Evolutionary conservation across 1,139 yeast species (phyloP).

Genomic region (Pichia sp.): DNA sequence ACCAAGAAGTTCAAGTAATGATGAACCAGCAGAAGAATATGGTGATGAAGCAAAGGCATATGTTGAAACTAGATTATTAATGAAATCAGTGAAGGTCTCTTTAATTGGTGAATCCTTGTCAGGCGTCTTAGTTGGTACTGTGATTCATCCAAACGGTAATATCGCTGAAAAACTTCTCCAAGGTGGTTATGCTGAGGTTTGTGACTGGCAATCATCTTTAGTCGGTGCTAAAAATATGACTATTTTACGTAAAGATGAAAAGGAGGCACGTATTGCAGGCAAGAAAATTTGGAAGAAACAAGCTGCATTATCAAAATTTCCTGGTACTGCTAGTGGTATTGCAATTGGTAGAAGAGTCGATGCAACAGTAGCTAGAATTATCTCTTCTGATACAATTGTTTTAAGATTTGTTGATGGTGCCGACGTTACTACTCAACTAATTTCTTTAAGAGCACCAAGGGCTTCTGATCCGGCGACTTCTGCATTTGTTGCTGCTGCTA

Average conservation of each 20-base stretch:
- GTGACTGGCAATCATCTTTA: conserved; percentile 77
- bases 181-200: conserved; percentile 66
- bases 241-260: conserved; percentile 59
- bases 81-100: conserved; percentile 53
- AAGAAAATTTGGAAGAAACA: conserved; percentile 55
- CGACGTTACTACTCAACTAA: conserved; percentile 60
- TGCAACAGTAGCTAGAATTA: conserved; percentile 53
- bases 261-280: conserved; percentile 55
- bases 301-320: conserved; percentile 21
- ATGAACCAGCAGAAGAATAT: conserved; percentile 37
- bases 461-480: conserved; percentile 53
- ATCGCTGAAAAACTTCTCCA: conserved; percentile 63
- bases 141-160: conserved; percentile 68
- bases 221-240: conserved; percentile 65
- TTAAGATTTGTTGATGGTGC: conserved; percentile 44
- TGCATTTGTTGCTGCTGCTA: conserved; percentile 57
- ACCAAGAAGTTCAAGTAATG: conserved; percentile 57
- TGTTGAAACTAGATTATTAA: conserved; percentile 62
- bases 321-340: conserved; percentile 19
- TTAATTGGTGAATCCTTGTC: conserved; percentile 56
- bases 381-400: conserved; percentile 64
- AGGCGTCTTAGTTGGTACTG: conserved; percentile 56
- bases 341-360: conserved; percentile 43
- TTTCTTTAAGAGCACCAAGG: conserved; percentile 71
- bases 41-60: conserved; percentile 64